Conservation (phyloP, 768 basidiomycete species). For the Leucogyrophana mollusca region DNA sequence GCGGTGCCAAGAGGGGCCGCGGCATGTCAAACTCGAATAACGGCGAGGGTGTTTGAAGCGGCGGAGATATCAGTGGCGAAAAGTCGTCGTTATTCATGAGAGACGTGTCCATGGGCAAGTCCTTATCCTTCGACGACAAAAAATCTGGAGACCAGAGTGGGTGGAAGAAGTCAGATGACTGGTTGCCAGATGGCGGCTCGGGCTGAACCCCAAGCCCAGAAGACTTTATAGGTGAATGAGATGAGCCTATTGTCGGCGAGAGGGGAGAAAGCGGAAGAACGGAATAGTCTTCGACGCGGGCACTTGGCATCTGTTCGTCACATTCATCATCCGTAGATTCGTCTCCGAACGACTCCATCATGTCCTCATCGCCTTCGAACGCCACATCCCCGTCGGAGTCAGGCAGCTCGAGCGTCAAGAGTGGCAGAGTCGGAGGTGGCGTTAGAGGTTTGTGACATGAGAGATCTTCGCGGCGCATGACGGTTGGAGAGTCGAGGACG, state of each 20-base stretch:
- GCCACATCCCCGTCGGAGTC: slow-evolving; percentile 25
- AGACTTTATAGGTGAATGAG: slow-evolving; percentile 5
- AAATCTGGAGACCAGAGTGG: slow-evolving; percentile 15
- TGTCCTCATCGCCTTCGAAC: slow-evolving; percentile 12
- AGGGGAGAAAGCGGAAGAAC: slow-evolving; percentile 31
- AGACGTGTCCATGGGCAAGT: slow-evolving; percentile 1
- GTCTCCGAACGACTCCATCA: slow-evolving; percentile 12
- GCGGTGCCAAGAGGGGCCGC: slow-evolving; percentile 16
- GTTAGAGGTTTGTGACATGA: slow-evolving; percentile 34
- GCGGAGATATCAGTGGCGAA: slow-evolving; percentile 13
- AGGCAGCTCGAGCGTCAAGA: slow-evolving; percentile 34
- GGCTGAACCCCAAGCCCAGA: slow-evolving; percentile 13
- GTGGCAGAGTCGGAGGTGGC: slow-evolving; percentile 43
- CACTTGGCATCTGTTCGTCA: slow-evolving; percentile 5
- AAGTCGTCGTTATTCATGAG: slow-evolving; percentile 9
- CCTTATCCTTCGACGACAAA: slow-evolving; percentile 11
- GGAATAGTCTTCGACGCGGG: slow-evolving; percentile 1
- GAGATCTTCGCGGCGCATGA: slow-evolving; percentile 30
- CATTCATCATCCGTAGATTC: slow-evolving; percentile 21
- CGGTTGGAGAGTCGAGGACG: slow-evolving; percentile 33
- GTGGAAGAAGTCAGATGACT: slow-evolving; percentile 9
- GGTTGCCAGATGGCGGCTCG: slow-evolving; percentile 12
- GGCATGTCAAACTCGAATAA: slow-evolving; percentile 22
- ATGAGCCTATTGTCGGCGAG: slow-evolving; percentile 32
- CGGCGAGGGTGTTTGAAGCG: slow-evolving; percentile 13